Evolutionary conservation across 306 rosid genomes (phyloP), one percentile per base, ranked within the genome.

Genomic region (Sicyos edulis): DNA sequence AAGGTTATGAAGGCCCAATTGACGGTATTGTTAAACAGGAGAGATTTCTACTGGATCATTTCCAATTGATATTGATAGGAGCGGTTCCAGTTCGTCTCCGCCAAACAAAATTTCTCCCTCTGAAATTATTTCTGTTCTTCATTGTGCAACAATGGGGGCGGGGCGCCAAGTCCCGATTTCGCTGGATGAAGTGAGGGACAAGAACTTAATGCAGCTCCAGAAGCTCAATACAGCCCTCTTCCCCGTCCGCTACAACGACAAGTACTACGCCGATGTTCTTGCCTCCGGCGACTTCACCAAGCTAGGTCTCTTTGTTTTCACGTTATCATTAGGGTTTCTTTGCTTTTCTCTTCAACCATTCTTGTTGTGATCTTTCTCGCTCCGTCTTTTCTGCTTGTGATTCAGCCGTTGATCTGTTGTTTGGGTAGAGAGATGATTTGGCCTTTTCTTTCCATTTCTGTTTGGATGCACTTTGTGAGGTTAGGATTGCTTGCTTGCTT

Each of bases 161-260:
- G 96, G 96, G 62, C 93, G 90, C 40, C 91, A 86, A 80, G 87
- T 83, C 45, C 86, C 92, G 75, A 80, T 84, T 80, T 85, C 95
- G 51, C 95, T 93, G 0, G 99, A 88, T 22, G 96, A 80, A 12
- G 88, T 93, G 54, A 91, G 91, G 75, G 92, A 93, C 62, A 95
- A 95, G 86, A 91, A 89, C 83, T 53, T 88, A 55, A 88, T 91
- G 96, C 97, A 91, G 86, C 95, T 93, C 74, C 91, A 86, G 88
- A 89, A 91, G 83, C 97, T 95, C 76, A 91, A 93, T 74, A 76
- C 85, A 0, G 91, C 84, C 37, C 89, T 95, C 74, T 95, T 95
- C 79, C 97, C 97, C 4, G 90, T 91, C 73, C 96, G 92, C 63
- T 95, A 91, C 83, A 86, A 85, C 78, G 89, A 88, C 34, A 87